Evolutionary conservation across 2,329 filamentous ascomycete species (phyloP), one percentile per base, ranked within the genome.

Genomic region (Monosporascus sp.): DNA sequence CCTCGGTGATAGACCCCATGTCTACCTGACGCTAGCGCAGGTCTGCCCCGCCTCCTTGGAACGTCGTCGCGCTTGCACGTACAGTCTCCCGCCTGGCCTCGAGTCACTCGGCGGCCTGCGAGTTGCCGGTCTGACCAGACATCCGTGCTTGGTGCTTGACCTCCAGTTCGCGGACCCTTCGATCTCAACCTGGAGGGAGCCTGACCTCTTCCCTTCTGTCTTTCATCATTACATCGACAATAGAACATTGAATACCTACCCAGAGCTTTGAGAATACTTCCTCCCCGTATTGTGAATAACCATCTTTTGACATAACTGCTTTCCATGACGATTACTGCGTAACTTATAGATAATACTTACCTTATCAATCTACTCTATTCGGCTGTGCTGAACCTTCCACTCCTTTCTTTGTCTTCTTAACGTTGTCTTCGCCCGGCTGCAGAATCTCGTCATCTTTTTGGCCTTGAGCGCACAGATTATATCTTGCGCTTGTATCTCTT

Each of bases 301-400:
- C 7, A 20, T 14, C 20, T 3, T 43, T 5, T 43, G 5, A 35
- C 31, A 35, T 35, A 14, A 5, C 31, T 35, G 31, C 31, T 14
- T 35, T 35, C 9, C 31, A 35, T 35, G 31, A 35, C 31, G 31
- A 35, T 35, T 35, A 35, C 31, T 35, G 31, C 31, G 31, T 35
- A 14, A 35, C 31, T 35, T 11, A 14, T 35, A 35, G 5, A 41
- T 41, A 41, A 41, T 41, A 41, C 38, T 19, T 41, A 17, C 3
- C 17, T 41, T 35, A 14, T 35, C 31, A 35, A 35, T 35, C 9
- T 41, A 47, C 45, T 27, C 38, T 49, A 52, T 52, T 57, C 55
- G 55, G 50, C 55, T 52, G 53, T 52, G 51, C 55, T 57, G 51
- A 46, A 57, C 51, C 52, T 45, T 53, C 52, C 55, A 37, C 51